Conservation (phyloP, 1,284 basidiomycete genomes). For the Ganoderma sinense region DNA sequence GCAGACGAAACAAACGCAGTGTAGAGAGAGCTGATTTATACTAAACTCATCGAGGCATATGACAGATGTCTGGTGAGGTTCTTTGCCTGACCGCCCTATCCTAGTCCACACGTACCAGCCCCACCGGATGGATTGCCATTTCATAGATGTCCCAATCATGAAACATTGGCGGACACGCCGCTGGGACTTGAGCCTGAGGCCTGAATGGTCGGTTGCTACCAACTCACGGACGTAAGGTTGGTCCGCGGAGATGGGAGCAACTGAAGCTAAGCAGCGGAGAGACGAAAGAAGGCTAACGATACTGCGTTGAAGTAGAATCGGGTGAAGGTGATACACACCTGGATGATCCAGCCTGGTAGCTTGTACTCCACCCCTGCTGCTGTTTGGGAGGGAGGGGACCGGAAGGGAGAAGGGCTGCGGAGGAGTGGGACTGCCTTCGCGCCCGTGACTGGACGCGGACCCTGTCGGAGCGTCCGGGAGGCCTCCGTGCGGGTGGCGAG, state of each 20-base stretch:
- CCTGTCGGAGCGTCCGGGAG: conserved; percentile 34
- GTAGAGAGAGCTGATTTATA: background rate
- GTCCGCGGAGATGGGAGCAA: background rate
- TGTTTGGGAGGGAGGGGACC: conserved; percentile 37
- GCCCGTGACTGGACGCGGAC: conserved; percentile 21
- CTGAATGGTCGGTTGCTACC: background rate
- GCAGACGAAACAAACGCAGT: background rate
- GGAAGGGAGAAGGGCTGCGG: conserved; percentile 27
- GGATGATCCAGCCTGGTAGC: conserved; percentile 83
- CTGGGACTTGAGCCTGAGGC: background rate
- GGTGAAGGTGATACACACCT: conserved; percentile 50
- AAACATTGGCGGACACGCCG: background rate
- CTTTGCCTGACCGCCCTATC: background rate
- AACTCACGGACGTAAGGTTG: background rate
- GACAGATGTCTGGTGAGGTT: background rate
- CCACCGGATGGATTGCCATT: background rate
- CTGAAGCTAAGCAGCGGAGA: background rate
- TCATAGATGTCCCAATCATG: background rate
- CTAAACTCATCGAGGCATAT: background rate
- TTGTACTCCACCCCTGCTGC: conserved; percentile 78
- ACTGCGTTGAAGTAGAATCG: background rate
- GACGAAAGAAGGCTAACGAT: background rate
- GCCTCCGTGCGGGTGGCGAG: conserved; percentile 60
- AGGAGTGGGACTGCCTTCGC: conserved; percentile 34
- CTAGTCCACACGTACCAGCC: background rate